Evolutionary conservation across 1,139 yeast species (phyloP).

Genomic region (Wickerhamomyces sp.): DNA sequence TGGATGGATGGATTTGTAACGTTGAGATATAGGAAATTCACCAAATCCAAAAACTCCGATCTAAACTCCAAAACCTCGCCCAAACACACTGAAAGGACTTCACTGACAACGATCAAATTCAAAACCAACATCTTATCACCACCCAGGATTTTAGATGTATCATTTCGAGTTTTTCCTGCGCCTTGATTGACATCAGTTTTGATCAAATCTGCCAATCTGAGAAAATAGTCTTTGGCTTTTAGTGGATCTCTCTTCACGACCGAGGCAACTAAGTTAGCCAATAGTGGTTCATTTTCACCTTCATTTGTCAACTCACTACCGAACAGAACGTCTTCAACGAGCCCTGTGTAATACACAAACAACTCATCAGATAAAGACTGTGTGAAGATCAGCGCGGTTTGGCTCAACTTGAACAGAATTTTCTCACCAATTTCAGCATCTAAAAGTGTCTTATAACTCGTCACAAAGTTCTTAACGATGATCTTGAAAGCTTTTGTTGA

Average conservation of each 20-base stretch:
- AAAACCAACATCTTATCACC: constrained; percentile 76
- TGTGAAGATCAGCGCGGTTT: constrained; percentile 59
- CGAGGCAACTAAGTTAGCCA: constrained; percentile 19
- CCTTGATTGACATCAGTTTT: constrained; percentile 72
- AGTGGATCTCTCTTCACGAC: constrained; percentile 42
- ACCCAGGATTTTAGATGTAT: constrained; percentile 63
- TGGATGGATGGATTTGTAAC: constrained; percentile 65
- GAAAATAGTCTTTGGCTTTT: constrained; percentile 31
- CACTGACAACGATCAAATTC: constrained; percentile 67
- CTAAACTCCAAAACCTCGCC: constrained; percentile 39
- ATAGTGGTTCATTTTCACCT: constrained; percentile 59
- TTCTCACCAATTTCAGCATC: constrained; percentile 69
- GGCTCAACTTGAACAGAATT: constrained; percentile 42
- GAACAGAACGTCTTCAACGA: constrained; percentile 47
- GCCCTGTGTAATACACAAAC: constrained; percentile 32
- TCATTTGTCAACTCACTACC: constrained; percentile 54
- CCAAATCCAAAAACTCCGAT: constrained; percentile 44
- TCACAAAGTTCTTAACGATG: constrained; percentile 52
- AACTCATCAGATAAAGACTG: constrained; percentile 68
- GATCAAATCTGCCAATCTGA: constrained; percentile 33
- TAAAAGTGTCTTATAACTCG: constrained; percentile 56
- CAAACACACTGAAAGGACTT: constrained; percentile 68
- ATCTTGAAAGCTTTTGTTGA: constrained; percentile 70
- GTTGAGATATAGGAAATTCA: constrained; percentile 47
- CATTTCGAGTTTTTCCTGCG: constrained; percentile 70